Base-by-base conservation (phyloP, 176 grass and related monocot species). In the Zizania latifolia region DNA sequence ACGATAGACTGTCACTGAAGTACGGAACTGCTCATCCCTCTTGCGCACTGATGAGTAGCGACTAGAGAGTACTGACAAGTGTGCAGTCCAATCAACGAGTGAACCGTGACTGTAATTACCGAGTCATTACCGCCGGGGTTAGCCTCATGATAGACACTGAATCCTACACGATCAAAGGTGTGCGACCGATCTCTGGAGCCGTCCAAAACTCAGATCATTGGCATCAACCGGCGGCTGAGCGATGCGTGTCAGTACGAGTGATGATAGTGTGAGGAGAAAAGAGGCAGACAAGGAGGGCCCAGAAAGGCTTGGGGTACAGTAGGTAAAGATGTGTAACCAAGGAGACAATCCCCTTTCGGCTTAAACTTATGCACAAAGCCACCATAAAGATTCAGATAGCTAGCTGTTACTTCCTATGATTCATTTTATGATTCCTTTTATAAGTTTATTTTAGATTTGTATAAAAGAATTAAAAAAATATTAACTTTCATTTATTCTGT, bases 291-390 rank as follows among this genome's bases (percentile, higher is more conserved):
- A 3, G n/a, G 46, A 68, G 72, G 80, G 0, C 67, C 80, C 28
- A 14, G 4, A 82, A 58, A 73, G 73, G 17, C 36, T 19, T n/a
- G n/a, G n/a, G 64, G 56, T 81, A 62, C n/a, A 22, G 3, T 53
- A 8, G 48, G 32, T 29, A 76, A 75, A 76, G 44, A 56, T 36
- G 66, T n/a, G 62, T 58, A 58, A 37, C 48, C 19, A 45, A 13
- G 44, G 34, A 43, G 9, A n/a, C 31, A 3, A 34, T 8, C 19
- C n/a, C 44, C 24, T 62, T 82, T 37, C 22, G 26, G 48, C 50
- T 50, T 82, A 83, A 83, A 66, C 46, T 34, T 73, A 78, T 15
- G 79, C 79, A 21, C 74, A 87, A 73, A 78, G 79, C 74, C 59
- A 68, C 59, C 60, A 28, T 21, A 53, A 53, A 83, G 78, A 82